These are phyloP conservation scores for Dendrocalamus latiflorus DNA, from an alignment of 202 grass and related monocot genomes.

Conservation along the genomic window DNA sequence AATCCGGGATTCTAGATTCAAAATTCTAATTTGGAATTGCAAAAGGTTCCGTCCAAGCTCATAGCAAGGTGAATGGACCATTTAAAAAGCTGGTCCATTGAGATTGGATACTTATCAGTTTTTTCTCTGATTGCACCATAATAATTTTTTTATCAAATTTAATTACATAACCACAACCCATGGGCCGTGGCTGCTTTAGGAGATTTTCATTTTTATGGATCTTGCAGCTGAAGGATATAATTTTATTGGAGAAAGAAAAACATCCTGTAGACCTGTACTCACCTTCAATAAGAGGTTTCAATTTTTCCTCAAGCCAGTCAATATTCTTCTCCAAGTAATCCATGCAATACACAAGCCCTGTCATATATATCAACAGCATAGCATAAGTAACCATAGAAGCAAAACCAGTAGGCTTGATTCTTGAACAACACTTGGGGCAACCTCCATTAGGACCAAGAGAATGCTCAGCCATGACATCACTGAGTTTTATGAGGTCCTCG, in stretches of 20 bases:
- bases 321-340: too few relatives aligned
- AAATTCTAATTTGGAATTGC: not conserved
- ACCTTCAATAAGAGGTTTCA: constrained; percentile 92
- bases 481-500: constrained; percentile 86
- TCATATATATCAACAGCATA: not conserved
- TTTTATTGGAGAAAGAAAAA: not conserved
- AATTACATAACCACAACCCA: not conserved
- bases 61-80: not conserved
- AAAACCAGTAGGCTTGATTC: not conserved
- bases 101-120: not conserved
- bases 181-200: not conserved
- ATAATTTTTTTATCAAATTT: not conserved
- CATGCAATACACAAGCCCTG: constrained; percentile 94
- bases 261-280: not conserved
- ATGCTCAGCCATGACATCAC: constrained; percentile 83
- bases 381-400: constrained; percentile 11
- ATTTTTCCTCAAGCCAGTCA: too few relatives aligned
- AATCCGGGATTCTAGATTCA: not conserved
- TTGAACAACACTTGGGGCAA: not conserved
- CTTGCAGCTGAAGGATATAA: not conserved
- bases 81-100: not conserved
- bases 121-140: not conserved
- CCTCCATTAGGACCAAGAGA: constrained; percentile 98
- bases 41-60: not conserved
- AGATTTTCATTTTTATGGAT: not conserved